Base-by-base conservation (phyloP, 768 basidiomycete species). In the Pleurotus salmoneostramineus region DNA sequence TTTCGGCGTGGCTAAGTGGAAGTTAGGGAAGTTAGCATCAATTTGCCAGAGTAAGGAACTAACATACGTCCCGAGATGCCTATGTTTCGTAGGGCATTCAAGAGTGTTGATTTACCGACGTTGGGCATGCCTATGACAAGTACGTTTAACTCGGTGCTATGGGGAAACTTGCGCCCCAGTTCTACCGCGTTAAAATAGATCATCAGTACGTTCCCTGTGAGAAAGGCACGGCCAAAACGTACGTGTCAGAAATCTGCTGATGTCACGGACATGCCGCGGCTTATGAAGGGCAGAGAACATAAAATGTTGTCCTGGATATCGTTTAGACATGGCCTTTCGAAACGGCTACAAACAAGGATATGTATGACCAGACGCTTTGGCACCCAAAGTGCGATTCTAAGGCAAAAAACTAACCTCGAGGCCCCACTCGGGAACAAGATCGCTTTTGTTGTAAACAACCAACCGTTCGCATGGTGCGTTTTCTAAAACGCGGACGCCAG, bases 111-210 rank as follows among this genome's bases (percentile, higher is more conserved):
- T 74, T 99, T 98, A 43, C 96, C 96, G 48, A 98, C 94, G 70
- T 98, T 98, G 14, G 97, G 97, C 96, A 99, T 98, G 21, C 97
- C 97, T 58, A 97, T 88, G 21, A 98, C 93, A 2, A 98, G 80
- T 5, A 98, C 88, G 64, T 95, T 94, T 63, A 93, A 74, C 68
- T 90, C 90, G 64, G 85, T 83, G 48, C 84, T 80, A 61, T 91
- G 82, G 51, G 84, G 84, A 67, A 87, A 81, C 43, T 77, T 76
- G 64, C 83, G 84, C 34, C 90, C 88, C 63, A 91, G 80, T 64
- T 83, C 90, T 93, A 59, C 33, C 27, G 21, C 11, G 17, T n/a
- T 12, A 54, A 34, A 49, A 40, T 52, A 45, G 44, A 44, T 51
- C 33, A 52, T 27, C 21, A 27, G 21, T 3, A 27, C 21, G 21